Percentiles rank a stretch among this genome's conserved stretches.
Conservation (phyloP, 805 yeast species). For the Saccharomycopsis lassenensis region DNA sequence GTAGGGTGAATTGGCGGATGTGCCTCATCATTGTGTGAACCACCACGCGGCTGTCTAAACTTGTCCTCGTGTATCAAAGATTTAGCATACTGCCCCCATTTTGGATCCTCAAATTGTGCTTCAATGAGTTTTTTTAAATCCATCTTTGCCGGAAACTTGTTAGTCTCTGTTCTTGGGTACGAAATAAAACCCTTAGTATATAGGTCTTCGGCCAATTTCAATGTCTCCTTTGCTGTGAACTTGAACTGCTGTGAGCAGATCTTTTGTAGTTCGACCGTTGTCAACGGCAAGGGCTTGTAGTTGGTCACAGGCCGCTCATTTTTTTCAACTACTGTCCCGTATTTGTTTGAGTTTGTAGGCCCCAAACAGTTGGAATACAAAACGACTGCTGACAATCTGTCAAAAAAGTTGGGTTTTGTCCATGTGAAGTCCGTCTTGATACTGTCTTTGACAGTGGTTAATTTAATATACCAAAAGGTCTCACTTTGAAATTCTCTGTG, state of each 20-base stretch:
- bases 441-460: slow-evolving; percentile 37
- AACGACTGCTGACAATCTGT: slow-evolving; percentile 49
- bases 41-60: slow-evolving; percentile 63
- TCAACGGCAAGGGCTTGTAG: slow-evolving; percentile 79
- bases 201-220: slow-evolving; percentile 71
- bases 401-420: slow-evolving; percentile 65
- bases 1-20: slow-evolving; percentile 98
- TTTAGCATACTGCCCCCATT: slow-evolving; percentile 69
- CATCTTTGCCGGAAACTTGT: slow-evolving; percentile 67
- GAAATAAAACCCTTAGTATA: slow-evolving; percentile 82
- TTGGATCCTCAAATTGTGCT: slow-evolving; percentile 42
- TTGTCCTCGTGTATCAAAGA: slow-evolving; percentile 31
- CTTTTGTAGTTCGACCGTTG: slow-evolving; percentile 89
- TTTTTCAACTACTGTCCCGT: slow-evolving; percentile 41
- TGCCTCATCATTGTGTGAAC: slow-evolving; percentile 83
- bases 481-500: slow-evolving; percentile 65
- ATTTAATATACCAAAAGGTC: slow-evolving; percentile 63
- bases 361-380: slow-evolving; percentile 57
- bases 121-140: slow-evolving; percentile 51
- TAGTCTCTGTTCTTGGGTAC: slow-evolving; percentile 97
- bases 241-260: slow-evolving; percentile 67
- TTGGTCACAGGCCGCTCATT: slow-evolving; percentile 57
- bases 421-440: slow-evolving; percentile 40
- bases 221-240: slow-evolving; percentile 68
- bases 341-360: slow-evolving; percentile 26